Evolutionary conservation across 2,329 filamentous ascomycete genomes (phyloP).

Genomic region (Daldinia sp.): DNA sequence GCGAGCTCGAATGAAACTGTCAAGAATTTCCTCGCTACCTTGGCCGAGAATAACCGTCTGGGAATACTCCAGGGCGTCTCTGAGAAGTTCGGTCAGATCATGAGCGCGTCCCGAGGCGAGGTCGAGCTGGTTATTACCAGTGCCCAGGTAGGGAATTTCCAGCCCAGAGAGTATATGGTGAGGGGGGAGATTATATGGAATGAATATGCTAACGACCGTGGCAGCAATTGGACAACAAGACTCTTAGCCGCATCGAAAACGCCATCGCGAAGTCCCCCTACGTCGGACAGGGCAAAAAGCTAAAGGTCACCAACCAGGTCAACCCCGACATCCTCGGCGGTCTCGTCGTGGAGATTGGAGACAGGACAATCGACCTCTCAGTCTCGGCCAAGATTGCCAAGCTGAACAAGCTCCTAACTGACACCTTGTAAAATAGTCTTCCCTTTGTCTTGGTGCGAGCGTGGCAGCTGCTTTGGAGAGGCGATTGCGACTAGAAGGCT

Average conservation of each 20-base stretch:
- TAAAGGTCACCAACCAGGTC: slow-evolving; percentile 96
- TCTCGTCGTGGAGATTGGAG: slow-evolving; percentile 94
- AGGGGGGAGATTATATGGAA: background rate
- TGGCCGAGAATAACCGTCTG: slow-evolving; percentile 97
- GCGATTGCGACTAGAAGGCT: slow-evolving; percentile 39
- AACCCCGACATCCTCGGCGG: slow-evolving; percentile 95
- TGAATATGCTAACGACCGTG: slow-evolving; percentile 43
- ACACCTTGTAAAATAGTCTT: slow-evolving; percentile 83
- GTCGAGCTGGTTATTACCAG: slow-evolving; percentile 92
- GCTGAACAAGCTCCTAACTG: slow-evolving; percentile 99
- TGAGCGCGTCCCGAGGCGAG: slow-evolving; percentile 91
- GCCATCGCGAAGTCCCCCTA: slow-evolving; percentile 91
- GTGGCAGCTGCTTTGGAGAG: slow-evolving; percentile 34
- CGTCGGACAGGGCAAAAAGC: slow-evolving; percentile 92
- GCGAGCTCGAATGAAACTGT: slow-evolving; percentile 79
- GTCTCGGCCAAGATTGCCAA: slow-evolving; percentile 94
- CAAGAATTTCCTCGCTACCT: slow-evolving; percentile 91
- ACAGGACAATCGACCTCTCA: slow-evolving; percentile 97
- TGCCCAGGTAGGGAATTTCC: slow-evolving; percentile 73
- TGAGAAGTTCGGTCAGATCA: slow-evolving; percentile 88
- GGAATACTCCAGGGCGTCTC: slow-evolving; percentile 83
- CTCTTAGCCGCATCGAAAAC: slow-evolving; percentile 84
- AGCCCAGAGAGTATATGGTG: background rate
- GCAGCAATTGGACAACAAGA: slow-evolving; percentile 83
- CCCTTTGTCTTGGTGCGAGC: slow-evolving; percentile 46